Percentiles rank a stretch among this genome's conserved stretches.
These are phyloP conservation scores for Fusarium poae DNA, from an alignment of 2,329 filamentous ascomycete genomes.

Conservation along the genomic window DNA sequence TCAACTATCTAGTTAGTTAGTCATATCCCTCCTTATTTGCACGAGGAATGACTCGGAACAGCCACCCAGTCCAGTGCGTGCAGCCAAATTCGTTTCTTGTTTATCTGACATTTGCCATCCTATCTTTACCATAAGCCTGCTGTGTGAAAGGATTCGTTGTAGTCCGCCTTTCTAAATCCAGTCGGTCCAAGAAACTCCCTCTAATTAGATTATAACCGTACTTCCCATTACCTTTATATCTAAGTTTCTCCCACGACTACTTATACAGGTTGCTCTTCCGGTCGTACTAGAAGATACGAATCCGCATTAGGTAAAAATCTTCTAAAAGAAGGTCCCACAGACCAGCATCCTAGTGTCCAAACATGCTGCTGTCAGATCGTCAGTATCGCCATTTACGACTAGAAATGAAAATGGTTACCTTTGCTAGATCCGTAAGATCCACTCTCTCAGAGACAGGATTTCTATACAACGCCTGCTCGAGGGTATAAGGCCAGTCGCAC, in stretches of 20 bases:
- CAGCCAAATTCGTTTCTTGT: too few relatives aligned
- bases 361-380: conserved; percentile 7
- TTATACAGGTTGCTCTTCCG: rapidly evolving
- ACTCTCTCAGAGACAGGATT: not conserved
- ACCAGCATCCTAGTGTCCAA: conserved; percentile 25
- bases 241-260: not conserved
- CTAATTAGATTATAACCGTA: not conserved
- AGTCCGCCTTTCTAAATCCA: rapidly evolving
- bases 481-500: conserved; percentile 24
- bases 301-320: not conserved
- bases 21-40: too few relatives aligned
- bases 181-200: rapidly evolving
- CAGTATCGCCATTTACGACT: rapidly evolving
- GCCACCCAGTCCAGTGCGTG: too few relatives aligned
- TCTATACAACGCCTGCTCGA: not conserved
- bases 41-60: too few relatives aligned
- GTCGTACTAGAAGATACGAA: conserved; percentile 4
- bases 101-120: too few relatives aligned
- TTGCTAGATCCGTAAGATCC: conserved; percentile 20
- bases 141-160: conserved; percentile 1
- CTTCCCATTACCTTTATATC: not conserved
- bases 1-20: too few relatives aligned
- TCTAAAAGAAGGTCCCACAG: conserved; percentile 20
- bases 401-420: rapidly evolving
- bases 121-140: too few relatives aligned